Percentiles rank a stretch among this genome's conserved stretches.
Evolutionary conservation across 78 protist genomes (phyloP).

Genomic region (Dictyostelium capitatum): DNA sequence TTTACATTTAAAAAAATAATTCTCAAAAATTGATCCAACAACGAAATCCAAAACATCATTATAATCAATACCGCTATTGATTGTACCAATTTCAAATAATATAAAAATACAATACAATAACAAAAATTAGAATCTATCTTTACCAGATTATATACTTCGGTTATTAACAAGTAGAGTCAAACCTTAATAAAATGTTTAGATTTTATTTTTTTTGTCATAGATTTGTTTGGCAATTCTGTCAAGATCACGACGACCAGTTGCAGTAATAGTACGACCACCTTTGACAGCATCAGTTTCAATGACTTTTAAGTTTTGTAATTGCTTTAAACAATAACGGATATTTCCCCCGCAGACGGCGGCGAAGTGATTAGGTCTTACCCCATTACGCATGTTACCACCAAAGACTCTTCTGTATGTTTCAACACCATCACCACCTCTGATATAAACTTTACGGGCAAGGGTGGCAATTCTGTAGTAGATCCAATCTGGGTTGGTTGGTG

Average conservation of each 20-base stretch:
- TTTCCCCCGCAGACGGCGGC: slow-evolving; percentile 85
- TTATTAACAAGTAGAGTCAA: no score
- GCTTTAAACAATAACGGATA: slow-evolving; percentile 89
- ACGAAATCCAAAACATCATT: no score
- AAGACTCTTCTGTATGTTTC: slow-evolving; percentile 80
- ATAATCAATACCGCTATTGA: no score
- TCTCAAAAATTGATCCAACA: no score
- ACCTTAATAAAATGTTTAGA: neutral
- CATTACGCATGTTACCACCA: slow-evolving; percentile 87
- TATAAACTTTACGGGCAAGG: slow-evolving; percentile 93
- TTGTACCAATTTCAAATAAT: no score
- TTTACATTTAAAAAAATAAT: no score
- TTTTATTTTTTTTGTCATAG: slow-evolving; percentile 51
- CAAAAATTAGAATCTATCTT: no score
- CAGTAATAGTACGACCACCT: slow-evolving; percentile 88
- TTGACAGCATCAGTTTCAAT: slow-evolving; percentile 73
- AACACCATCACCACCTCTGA: slow-evolving; percentile 91
- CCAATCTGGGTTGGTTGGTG: slow-evolving; percentile 99
- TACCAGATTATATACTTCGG: no score
- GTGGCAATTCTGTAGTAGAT: slow-evolving; percentile 96
- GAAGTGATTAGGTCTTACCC: slow-evolving; percentile 85
- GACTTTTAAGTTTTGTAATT: slow-evolving; percentile 86
- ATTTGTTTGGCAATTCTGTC: slow-evolving; percentile 91
- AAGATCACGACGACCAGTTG: slow-evolving; percentile 88
- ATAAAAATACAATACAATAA: no score